Base-by-base conservation (phyloP, 73 alveolate species). In the Paraurostyla sp. region DNA sequence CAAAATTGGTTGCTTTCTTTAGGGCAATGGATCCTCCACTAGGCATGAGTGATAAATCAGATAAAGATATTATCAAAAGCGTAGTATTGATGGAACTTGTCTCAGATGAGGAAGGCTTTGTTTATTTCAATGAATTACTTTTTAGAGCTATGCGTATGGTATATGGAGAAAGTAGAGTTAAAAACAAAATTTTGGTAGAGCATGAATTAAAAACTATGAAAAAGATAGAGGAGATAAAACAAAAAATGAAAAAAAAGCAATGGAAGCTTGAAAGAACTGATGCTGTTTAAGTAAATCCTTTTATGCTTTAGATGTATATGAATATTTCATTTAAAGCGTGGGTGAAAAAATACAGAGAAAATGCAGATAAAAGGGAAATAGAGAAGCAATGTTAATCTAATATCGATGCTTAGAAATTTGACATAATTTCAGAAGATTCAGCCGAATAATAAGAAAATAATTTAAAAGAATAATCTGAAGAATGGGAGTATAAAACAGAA, bases 101-200 rank as follows among this genome's bases (percentile, higher is more conserved):
- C 25, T 54, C 85, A 9, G 96, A 91, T 56, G 83, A 56, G 49
- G 85, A 91, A 13, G 96, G 96, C 15, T 91, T 59, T 56, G 90
- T 91, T n/a, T 91, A 91, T 43, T 91, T 91, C 84, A 87, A 91
- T 75, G 96, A 91, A 25, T 62, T 91, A 33, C 91, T 91, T 32
- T 91, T 51, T 54, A 69, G 71, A 43, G 43, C 96, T 2, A 91
- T 91, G 96, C 71, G 78, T 23, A 56, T 92, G 63, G 90, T 60
- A 40, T 91, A 91, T 62, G 96, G 96, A 9, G 92, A 84, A 23
- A 52, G 25, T 56, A 51, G 49, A 25, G 85, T 91, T 49, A 83
- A 50, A 33, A 91, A 91, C 43, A 83, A 48, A 36, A 54, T 48
- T 18, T 54, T 91, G 32, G 96, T 87, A 3, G 83, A 83, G n/a